Evolutionary conservation across 441 rosid species (phyloP).

Genomic region (Adansonia gregorii): DNA sequence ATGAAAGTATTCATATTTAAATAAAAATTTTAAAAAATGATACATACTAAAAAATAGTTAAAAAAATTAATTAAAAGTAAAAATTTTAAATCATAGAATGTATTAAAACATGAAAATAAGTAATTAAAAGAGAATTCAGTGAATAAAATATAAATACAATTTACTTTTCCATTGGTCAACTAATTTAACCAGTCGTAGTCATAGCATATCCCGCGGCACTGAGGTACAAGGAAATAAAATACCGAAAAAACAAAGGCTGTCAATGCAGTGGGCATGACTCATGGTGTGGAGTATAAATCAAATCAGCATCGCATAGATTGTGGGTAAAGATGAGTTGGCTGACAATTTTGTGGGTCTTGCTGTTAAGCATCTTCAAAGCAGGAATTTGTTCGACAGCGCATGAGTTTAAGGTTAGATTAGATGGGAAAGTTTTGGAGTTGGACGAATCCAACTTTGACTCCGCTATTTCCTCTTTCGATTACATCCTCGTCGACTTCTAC

Average conservation of each 20-base stretch:
- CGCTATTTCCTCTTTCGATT: slow-evolving; percentile 72
- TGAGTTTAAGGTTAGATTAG: slow-evolving; percentile 40
- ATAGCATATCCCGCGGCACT: background rate
- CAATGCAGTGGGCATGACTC: background rate
- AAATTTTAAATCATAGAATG: too few species aligned
- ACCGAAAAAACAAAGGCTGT: background rate
- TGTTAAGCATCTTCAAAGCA: slow-evolving; percentile 5
- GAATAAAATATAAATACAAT: too few species aligned
- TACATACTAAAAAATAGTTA: too few species aligned
- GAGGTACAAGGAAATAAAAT: background rate
- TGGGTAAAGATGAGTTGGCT: background rate
- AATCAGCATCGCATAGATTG: background rate
- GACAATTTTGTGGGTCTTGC: background rate
- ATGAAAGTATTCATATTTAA: too few species aligned
- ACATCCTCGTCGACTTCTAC: slow-evolving; percentile 81
- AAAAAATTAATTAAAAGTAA: too few species aligned
- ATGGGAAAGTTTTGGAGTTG: slow-evolving; percentile 73
- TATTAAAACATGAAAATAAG: too few species aligned
- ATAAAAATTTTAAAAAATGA: too few species aligned
- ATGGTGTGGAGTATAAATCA: background rate
- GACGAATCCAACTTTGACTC: slow-evolving; percentile 82
- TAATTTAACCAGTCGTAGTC: too few species aligned
- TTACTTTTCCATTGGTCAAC: too few species aligned
- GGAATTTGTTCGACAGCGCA: slow-evolving; percentile 27
- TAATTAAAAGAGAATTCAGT: too few species aligned